Evolutionary conservation across 2,329 filamentous ascomycete genomes (phyloP), one percentile per base, ranked within the genome.

Genomic region (Penicillium sp.): DNA sequence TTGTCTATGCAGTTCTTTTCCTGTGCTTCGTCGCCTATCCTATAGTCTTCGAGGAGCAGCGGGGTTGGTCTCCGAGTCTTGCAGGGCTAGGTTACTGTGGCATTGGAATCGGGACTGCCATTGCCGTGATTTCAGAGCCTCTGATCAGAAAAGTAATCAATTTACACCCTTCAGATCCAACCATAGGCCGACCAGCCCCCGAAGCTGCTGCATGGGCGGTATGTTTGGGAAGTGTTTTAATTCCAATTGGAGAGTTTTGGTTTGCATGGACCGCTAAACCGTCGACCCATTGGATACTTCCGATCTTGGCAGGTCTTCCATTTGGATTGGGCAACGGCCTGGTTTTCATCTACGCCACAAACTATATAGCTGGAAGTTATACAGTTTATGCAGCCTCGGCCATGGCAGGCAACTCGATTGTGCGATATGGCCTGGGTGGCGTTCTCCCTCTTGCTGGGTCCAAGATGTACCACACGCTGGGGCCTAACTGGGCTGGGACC

Each of bases 1-100:
- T 93, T 22, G 86, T 94, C 26, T 95, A 95, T 72, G 89, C 87
- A 15, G 90, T 93, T n/a, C 79, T 95, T 2, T 92, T 92, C 70
- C 85, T 94, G 24, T 93, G 90, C 77, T 95, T 95, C 77, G 88
- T 94, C 17, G 90, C 90, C 13, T 93, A 93, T 72, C 91, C 91
- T 0, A 88, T 93, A 60, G 88, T 93, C 45, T 94, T 93, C 73
- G 81, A 83, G 13, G 81, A 89, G 40, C 72, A 84, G 61, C 88
- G 91, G 13, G 89, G 90, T 59, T 95, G 91, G 91, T 81, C 82
- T 1, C 81, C 88, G 0, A 87, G 89, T 1, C 78, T 89, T 40
- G 85, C 87, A 0, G 91, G 92, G 0, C 84, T 95, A 5, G 84
- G 90, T 1, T 95, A 93, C 73, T 72, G 87, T 12, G 92, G 90